Evolutionary conservation across 2,329 filamentous ascomycete genomes (phyloP).

Genomic region (Dactylellina haptotyla): DNA sequence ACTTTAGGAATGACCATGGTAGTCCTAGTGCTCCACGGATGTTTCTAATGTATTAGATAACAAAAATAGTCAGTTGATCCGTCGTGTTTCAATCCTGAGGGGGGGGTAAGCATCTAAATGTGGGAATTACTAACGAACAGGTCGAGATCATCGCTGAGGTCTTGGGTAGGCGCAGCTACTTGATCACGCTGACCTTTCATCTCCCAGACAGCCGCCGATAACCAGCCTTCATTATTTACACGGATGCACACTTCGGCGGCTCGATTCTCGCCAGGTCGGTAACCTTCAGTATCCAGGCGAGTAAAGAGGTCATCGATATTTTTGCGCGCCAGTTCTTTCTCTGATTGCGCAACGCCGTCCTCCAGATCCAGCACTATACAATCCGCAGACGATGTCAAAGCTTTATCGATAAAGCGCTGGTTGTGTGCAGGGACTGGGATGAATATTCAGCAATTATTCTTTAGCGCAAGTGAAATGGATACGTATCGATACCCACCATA

Average conservation of each 20-base stretch:
- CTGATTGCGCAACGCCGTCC: slow-evolving; percentile 36
- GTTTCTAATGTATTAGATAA: background rate
- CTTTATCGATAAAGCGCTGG: slow-evolving; percentile 33
- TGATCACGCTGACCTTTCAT: too few species aligned
- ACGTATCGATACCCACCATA: slow-evolving; percentile 46
- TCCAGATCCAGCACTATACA: slow-evolving; percentile 49
- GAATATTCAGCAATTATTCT: too few species aligned
- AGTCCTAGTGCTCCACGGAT: background rate
- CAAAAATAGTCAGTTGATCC: background rate
- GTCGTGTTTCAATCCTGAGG: background rate
- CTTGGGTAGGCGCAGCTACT: background rate
- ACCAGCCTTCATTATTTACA: slow-evolving; percentile 43
- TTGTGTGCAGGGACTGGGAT: slow-evolving; percentile 43
- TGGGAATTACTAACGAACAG: slow-evolving; percentile 15
- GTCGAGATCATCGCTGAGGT: slow-evolving; percentile 39
- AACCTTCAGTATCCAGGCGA: slow-evolving; percentile 26
- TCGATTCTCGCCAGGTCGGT: slow-evolving; percentile 32
- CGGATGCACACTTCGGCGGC: slow-evolving; percentile 37
- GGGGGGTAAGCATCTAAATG: background rate
- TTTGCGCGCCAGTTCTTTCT: slow-evolving; percentile 21
- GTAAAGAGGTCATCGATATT: slow-evolving; percentile 21
- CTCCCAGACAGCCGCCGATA: slow-evolving; percentile 1
- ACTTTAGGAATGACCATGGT: slow-evolving; percentile 29
- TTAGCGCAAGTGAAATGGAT: too few species aligned
- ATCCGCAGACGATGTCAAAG: slow-evolving; percentile 26